phyloP scores from a whole-genome alignment of 192 early-diverging fungal species.

The Obelidium mucronatum region DNA sequence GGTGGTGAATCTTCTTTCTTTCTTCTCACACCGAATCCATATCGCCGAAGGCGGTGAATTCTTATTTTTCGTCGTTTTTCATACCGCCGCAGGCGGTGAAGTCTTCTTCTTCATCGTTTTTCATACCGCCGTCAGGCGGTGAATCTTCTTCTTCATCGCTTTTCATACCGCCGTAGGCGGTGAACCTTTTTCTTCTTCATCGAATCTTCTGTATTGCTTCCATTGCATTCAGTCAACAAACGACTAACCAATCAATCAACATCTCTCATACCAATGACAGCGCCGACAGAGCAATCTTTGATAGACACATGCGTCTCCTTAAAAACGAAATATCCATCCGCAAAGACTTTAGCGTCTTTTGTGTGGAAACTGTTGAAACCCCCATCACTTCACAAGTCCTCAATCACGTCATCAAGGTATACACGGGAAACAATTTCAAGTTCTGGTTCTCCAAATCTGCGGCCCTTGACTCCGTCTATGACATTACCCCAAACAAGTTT shows the following conservation, averaged over 20 bases:
- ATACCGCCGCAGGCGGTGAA: too few relatives aligned
- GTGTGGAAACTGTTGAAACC: not conserved
- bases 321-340: conserved; percentile 27
- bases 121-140: too few relatives aligned
- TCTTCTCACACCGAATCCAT: too few relatives aligned
- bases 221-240: too few relatives aligned
- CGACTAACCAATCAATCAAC: not conserved
- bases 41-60: too few relatives aligned
- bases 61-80: too few relatives aligned
- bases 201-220: not conserved
- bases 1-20: too few relatives aligned
- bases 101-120: too few relatives aligned
- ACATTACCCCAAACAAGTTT: not conserved
- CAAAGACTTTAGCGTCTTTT: too few relatives aligned
- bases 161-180: too few relatives aligned
- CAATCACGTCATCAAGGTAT: conserved; percentile 10
- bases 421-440: conserved; percentile 1
- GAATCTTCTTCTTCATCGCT: too few relatives aligned
- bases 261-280: not conserved
- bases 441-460: conserved; percentile 23
- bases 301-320: conserved; percentile 6
- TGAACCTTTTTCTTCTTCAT: too few relatives aligned
- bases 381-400: not conserved
- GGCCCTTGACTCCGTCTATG: not conserved
- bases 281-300: not conserved